Evolutionary conservation across 208 protist genomes (phyloP).

Genomic region (Endotrypanum monterogeii): DNA sequence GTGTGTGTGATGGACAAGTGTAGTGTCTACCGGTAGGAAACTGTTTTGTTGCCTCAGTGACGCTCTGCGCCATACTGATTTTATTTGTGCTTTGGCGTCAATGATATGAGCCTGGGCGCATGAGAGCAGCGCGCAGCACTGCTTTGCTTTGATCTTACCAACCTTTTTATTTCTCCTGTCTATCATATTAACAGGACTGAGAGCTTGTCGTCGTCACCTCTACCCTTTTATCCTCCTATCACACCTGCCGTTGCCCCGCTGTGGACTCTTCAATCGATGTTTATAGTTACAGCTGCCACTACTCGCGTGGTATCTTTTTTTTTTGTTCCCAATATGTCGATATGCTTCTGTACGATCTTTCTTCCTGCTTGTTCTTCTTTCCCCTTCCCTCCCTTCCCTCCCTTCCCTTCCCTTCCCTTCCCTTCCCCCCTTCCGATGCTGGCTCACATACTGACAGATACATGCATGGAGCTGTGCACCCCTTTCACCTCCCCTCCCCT

Average conservation of each 20-base stretch:
- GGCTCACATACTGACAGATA: neutral
- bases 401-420: neutral
- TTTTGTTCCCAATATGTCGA: too few relatives aligned
- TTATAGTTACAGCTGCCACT: neutral
- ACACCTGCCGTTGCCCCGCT: neutral
- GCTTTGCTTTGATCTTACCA: neutral
- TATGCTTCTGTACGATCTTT: too few relatives aligned
- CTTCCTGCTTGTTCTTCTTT: neutral
- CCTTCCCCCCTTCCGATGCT: neutral
- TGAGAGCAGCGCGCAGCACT: neutral
- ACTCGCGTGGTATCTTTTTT: neutral
- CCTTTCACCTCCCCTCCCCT: too few relatives aligned
- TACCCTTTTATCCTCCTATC: neutral
- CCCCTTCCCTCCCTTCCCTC: constrained; percentile 5
- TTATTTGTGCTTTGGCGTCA: too few relatives aligned
- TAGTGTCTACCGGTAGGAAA: too few relatives aligned
- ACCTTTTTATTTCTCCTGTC: neutral
- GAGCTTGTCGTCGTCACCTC: too few relatives aligned
- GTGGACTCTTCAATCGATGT: neutral
- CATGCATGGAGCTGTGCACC: too few relatives aligned
- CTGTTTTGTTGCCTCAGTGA: too few relatives aligned
- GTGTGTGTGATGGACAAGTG: too few relatives aligned
- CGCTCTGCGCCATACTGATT: too few relatives aligned
- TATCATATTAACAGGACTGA: too few relatives aligned
- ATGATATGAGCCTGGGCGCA: too few relatives aligned